Evolutionary conservation across 352 stramenopile genomes (phyloP).

Genomic region (Thalassiosira mediterranea): DNA sequence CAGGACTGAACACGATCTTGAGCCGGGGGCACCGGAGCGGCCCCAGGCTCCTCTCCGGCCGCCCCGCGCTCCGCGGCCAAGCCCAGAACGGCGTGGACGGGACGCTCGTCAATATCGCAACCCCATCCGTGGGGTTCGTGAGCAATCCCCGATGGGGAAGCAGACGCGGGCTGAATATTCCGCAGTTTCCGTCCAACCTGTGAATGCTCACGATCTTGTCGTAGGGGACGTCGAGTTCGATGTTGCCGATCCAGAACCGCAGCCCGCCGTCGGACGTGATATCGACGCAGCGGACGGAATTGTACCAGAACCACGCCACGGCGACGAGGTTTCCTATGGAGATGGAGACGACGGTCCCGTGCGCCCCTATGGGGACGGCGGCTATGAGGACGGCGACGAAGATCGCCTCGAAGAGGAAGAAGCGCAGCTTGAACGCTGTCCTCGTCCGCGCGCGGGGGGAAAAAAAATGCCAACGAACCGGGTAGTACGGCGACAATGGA

Average conservation of each 20-base stretch:
- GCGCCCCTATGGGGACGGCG: constrained; percentile 74
- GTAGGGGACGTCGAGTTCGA: constrained; percentile 82
- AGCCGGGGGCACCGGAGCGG: constrained; percentile 72
- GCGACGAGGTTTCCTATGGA: constrained; percentile 75
- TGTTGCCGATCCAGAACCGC: constrained; percentile 84
- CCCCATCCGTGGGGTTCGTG: constrained; percentile 68
- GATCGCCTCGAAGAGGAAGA: constrained; percentile 76
- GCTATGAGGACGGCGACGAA: constrained; percentile 70
- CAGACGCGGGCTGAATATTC: constrained; percentile 31
- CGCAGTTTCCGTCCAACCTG: constrained; percentile 48
- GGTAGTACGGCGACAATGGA: not conserved
- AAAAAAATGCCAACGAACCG: too few species aligned
- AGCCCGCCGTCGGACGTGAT: constrained; percentile 75
- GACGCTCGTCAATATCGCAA: constrained; percentile 79
- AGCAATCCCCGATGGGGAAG: constrained; percentile 73
- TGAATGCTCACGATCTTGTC: constrained; percentile 79
- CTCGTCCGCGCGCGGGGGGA: not conserved
- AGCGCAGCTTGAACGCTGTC: constrained; percentile 81
- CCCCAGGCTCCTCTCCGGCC: constrained; percentile 71
- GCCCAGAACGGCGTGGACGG: constrained; percentile 78
- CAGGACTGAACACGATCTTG: constrained; percentile 78
- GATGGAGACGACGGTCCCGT: constrained; percentile 76
- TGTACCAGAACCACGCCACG: constrained; percentile 84
- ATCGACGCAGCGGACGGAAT: constrained; percentile 79
- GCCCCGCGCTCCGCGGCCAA: constrained; percentile 75